A percentile compares a stretch with the other conserved stretches of the same genome.
phyloP scores from a whole-genome alignment of 169 alveolate genomes.

The Cryptosporidium ryanae region DNA sequence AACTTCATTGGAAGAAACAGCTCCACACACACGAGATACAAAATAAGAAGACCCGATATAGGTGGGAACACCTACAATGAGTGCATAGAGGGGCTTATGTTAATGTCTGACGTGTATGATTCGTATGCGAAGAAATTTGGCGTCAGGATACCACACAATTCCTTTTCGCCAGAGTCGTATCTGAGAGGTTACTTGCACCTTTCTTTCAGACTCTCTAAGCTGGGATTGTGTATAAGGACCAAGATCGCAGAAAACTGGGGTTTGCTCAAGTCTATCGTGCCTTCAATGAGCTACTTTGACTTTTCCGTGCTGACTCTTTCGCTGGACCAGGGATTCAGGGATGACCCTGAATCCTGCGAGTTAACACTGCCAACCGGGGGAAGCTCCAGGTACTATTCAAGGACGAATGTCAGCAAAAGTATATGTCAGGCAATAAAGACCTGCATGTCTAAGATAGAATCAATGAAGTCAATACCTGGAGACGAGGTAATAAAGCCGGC shows the following conservation, averaged over 20 bases:
- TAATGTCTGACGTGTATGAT: conserved; percentile 47
- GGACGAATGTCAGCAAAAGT: not conserved
- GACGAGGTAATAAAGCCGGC: conserved; percentile 62
- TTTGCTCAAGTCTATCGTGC: not conserved
- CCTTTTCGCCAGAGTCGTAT: conserved; percentile 67
- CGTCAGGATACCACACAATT: conserved; percentile 15
- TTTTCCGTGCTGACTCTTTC: conserved; percentile 22
- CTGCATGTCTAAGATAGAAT: conserved; percentile 47
- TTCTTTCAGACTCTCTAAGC: conserved; percentile 45
- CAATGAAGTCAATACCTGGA: conserved; percentile 64
- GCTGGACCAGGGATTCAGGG: conserved; percentile 18
- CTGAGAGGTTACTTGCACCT: conserved; percentile 59
- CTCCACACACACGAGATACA: conserved; percentile 26
- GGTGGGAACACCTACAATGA: conserved; percentile 64
- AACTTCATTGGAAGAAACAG: conserved; percentile 39
- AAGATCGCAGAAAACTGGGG: conserved; percentile 26
- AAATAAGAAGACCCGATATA: conserved; percentile 34
- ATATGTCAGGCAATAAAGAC: conserved; percentile 23
- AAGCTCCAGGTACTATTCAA: not conserved
- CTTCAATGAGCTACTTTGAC: conserved; percentile 47
- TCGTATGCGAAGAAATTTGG: conserved; percentile 39
- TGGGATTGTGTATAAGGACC: conserved; percentile 67
- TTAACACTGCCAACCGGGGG: conserved; percentile 12
- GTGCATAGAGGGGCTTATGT: conserved; percentile 59
- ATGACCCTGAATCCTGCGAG: not conserved